A percentile compares a stretch with the other conserved stretches of the same genome.
phyloP scores from a whole-genome alignment of 306 rosid genomes.

The Geum urbanum region DNA sequence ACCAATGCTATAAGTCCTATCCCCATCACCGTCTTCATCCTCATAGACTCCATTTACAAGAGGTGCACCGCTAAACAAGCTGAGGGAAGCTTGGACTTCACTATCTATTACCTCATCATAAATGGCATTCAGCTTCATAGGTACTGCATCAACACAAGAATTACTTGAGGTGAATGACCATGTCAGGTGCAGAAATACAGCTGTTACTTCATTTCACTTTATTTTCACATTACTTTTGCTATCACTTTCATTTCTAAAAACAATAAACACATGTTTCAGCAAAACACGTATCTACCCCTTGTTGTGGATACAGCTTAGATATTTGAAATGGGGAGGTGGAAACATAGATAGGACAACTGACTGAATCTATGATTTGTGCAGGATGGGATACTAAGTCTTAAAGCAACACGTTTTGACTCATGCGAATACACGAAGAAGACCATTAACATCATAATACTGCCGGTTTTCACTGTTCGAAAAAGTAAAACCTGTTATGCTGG shows the following conservation, averaged over 20 bases:
- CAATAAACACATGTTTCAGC: background rate
- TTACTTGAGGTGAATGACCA: constrained; percentile 15
- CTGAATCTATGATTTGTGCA: background rate
- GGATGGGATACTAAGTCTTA: background rate
- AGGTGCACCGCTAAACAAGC: constrained; percentile 50
- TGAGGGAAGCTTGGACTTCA: constrained; percentile 64
- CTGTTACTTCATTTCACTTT: constrained; percentile 2
- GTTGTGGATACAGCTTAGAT: background rate
- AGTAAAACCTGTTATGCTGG: background rate
- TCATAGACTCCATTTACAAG: constrained; percentile 16
- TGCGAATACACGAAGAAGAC: background rate
- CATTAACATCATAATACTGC: background rate
- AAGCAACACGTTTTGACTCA: background rate
- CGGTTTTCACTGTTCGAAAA: background rate
- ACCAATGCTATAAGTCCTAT: constrained; percentile 48
- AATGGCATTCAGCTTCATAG: constrained; percentile 52
- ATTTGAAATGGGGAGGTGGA: background rate
- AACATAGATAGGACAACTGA: background rate
- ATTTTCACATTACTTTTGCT: background rate
- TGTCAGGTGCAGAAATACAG: background rate
- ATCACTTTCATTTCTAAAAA: background rate
- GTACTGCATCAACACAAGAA: constrained; percentile 43
- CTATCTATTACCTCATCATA: constrained; percentile 69
- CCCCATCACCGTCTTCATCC: constrained; percentile 48
- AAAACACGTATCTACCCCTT: background rate